Conservation (phyloP, 129 eudicot species). For the Silybum marianum region DNA sequence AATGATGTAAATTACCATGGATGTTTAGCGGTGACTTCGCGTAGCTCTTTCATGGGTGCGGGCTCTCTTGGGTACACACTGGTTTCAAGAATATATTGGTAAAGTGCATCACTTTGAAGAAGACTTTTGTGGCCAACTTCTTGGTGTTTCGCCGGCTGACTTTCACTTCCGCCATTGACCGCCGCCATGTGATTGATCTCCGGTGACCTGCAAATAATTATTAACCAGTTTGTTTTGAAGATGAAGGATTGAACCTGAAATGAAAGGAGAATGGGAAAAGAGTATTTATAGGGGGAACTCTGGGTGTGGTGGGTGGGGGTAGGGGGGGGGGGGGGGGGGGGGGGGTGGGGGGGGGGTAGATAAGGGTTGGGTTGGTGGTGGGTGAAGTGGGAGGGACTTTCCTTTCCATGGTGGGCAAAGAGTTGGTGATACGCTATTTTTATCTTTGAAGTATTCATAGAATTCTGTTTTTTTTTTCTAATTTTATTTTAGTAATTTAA, state of each 20-base stretch:
- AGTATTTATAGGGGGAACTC: constrained; percentile 21
- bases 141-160: constrained; percentile 47
- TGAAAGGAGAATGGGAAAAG: background rate
- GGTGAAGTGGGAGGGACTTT: constrained; percentile 49
- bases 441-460: constrained; percentile 19
- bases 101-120: constrained; percentile 65
- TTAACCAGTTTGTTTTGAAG: background rate
- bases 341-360: constrained; percentile 21
- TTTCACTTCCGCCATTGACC: constrained; percentile 25
- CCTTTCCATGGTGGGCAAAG: constrained; percentile 35
- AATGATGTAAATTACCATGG: constrained; percentile 39
- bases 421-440: constrained; percentile 31
- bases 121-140: constrained; percentile 74
- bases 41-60: constrained; percentile 58
- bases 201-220: background rate
- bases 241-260: constrained; percentile 29
- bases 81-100: constrained; percentile 63
- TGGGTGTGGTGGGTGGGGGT: background rate
- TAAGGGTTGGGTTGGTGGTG: constrained; percentile 28
- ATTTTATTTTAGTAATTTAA: background rate
- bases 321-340: background rate
- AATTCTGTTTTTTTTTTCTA: background rate
- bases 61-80: constrained; percentile 70
- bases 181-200: constrained; percentile 35
- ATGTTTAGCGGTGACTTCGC: constrained; percentile 64